Evolutionary conservation across 176 grass and related monocot species (phyloP).

Genomic region (Cenchrus purpureus): DNA sequence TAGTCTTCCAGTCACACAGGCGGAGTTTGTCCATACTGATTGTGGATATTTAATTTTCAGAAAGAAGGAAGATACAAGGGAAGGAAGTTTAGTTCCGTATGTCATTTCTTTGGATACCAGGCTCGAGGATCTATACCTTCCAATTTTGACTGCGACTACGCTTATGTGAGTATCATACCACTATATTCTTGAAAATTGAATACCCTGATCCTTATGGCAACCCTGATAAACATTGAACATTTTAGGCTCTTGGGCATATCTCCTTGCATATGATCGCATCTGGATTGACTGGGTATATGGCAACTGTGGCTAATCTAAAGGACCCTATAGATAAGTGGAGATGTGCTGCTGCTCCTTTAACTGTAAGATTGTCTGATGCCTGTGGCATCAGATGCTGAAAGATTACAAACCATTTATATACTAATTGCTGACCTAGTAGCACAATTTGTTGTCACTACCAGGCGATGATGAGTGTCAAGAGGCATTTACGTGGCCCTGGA

Average conservation of each 20-base stretch:
- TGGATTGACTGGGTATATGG: conserved; percentile 76
- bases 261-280: conserved; percentile 57
- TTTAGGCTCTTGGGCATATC: conserved; percentile 63
- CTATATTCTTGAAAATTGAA: not conserved
- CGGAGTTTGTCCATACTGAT: not conserved
- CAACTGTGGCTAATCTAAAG: conserved; percentile 76
- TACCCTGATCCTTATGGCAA: not conserved
- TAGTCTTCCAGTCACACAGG: too few species aligned
- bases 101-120: conserved; percentile 83
- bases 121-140: conserved; percentile 70
- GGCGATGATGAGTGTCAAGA: conserved; percentile 75
- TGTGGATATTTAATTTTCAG: conserved; percentile 37
- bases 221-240: conserved; percentile 2
- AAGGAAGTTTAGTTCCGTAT: conserved; percentile 75
- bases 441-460: conserved; percentile 11
- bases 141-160: conserved; percentile 77
- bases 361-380: conserved; percentile 37
- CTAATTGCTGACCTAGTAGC: not conserved
- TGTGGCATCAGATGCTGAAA: not conserved
- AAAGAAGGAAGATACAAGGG: conserved; percentile 71
- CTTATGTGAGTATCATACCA: conserved; percentile 51
- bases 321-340: conserved; percentile 62
- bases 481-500: conserved; percentile 64
- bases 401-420: not conserved
- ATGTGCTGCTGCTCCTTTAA: conserved; percentile 67